These are phyloP conservation scores for Scedosporium boydii DNA, from an alignment of 2,329 filamentous ascomycete genomes.

Conservation along the genomic window DNA sequence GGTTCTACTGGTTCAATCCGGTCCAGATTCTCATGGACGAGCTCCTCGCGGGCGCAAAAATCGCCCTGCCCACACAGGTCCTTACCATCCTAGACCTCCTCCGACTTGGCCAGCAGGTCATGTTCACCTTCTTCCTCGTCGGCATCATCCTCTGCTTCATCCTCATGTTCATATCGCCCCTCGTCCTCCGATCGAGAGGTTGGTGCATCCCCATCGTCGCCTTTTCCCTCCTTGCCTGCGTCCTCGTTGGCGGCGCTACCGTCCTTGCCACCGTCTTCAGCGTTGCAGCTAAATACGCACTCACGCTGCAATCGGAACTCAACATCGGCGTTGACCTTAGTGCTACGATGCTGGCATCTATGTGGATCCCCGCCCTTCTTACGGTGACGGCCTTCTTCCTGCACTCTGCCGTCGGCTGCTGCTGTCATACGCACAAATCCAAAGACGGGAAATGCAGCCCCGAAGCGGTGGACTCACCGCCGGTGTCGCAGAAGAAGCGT, in stretches of 20 bases:
- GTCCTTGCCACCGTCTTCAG: slow-evolving; percentile 78
- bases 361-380: slow-evolving; percentile 72
- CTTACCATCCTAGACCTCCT: slow-evolving; percentile 66
- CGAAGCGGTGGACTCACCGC: neutral
- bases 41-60: slow-evolving; percentile 71
- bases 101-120: slow-evolving; percentile 65
- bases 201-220: slow-evolving; percentile 60
- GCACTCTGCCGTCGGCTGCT: slow-evolving; percentile 71
- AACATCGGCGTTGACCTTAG: slow-evolving; percentile 69
- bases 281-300: slow-evolving; percentile 68
- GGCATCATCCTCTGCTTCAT: slow-evolving; percentile 61
- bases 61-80: slow-evolving; percentile 69
- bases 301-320: slow-evolving; percentile 60
- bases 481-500: slow-evolving; percentile 3
- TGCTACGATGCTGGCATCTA: slow-evolving; percentile 69
- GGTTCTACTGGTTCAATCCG: slow-evolving; percentile 85
- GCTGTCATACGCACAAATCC: slow-evolving; percentile 34
- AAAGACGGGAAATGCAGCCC: neutral
- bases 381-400: slow-evolving; percentile 61
- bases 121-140: slow-evolving; percentile 81
- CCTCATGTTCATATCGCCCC: slow-evolving; percentile 56
- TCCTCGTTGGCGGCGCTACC: slow-evolving; percentile 60
- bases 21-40: slow-evolving; percentile 72
- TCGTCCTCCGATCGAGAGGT: slow-evolving; percentile 44
- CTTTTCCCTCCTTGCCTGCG: slow-evolving; percentile 55